Evolutionary conservation across 2,329 filamentous ascomycete species (phyloP).

Genomic region (Colletotrichum filicis): DNA sequence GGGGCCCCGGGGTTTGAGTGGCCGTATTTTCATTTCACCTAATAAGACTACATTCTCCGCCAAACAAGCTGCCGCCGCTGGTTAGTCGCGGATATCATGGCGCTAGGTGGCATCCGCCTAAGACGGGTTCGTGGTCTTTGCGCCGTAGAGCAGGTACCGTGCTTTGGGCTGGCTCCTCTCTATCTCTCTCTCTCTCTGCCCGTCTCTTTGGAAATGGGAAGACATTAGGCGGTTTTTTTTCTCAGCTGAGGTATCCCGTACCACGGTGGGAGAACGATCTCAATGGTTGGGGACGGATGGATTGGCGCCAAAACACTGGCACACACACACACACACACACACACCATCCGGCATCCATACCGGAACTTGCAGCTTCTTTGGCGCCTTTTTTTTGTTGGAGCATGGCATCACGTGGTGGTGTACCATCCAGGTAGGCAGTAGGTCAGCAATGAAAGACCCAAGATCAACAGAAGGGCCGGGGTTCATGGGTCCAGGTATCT

Average conservation of each 20-base stretch:
- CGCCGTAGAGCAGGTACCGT: neutral
- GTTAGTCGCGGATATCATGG: slow-evolving; percentile 25
- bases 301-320: slow-evolving; percentile 25
- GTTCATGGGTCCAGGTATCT: neutral
- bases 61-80: slow-evolving; percentile 27
- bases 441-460: slow-evolving; percentile 1
- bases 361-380: slow-evolving; percentile 32
- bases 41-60: slow-evolving; percentile 34
- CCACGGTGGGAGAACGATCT: neutral
- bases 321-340: neutral
- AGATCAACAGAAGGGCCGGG: slow-evolving; percentile 4
- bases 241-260: neutral
- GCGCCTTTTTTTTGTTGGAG: slow-evolving; percentile 2
- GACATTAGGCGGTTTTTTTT: neutral
- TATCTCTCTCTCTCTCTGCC: neutral
- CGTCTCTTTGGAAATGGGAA: neutral
- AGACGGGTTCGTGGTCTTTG: slow-evolving; percentile 18
- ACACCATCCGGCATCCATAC: slow-evolving; percentile 7
- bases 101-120: slow-evolving; percentile 1
- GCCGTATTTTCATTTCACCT: slow-evolving; percentile 26
- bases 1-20: neutral
- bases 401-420: slow-evolving; percentile 1
- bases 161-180: slow-evolving; percentile 14
- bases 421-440: slow-evolving; percentile 31
- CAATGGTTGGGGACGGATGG: slow-evolving; percentile 7